phyloP scores from a whole-genome alignment of 139 green algal species.

The Astrephomene gubernaculifera region DNA sequence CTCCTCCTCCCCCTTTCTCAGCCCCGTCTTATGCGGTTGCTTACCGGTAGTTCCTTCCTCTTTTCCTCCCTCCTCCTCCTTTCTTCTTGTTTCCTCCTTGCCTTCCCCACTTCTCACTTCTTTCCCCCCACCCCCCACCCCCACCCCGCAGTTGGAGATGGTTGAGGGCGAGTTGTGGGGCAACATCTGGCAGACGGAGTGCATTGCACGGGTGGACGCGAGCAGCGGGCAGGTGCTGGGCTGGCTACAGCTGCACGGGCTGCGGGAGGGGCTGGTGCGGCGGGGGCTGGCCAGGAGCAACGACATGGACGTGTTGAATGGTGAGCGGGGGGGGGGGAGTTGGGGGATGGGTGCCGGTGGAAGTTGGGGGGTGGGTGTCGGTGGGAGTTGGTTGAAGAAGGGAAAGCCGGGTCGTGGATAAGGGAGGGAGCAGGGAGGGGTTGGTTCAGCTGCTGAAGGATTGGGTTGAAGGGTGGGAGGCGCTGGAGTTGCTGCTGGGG shows the following conservation, averaged over 20 bases:
- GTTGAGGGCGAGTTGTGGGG: constrained; percentile 84
- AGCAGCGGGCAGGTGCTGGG: constrained; percentile 53
- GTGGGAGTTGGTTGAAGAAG: background rate
- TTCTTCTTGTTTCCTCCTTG: no score
- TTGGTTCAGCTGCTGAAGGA: background rate
- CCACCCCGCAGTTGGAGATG: constrained; percentile 77
- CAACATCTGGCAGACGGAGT: constrained; percentile 91
- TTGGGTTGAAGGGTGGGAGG: background rate
- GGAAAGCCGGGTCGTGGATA: background rate
- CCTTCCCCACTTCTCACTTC: no score
- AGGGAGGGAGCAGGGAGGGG: background rate
- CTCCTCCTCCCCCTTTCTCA: no score
- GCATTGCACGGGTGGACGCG: constrained; percentile 85
- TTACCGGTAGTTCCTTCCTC: no score
- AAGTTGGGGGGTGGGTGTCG: background rate
- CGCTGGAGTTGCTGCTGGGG: background rate
- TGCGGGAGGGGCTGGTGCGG: constrained; percentile 40
- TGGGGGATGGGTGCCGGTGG: background rate
- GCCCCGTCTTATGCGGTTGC: no score
- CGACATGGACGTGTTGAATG: constrained; percentile 88
- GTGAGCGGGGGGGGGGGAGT: constrained; percentile 42
- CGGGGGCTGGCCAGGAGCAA: background rate
- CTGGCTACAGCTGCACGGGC: constrained; percentile 77
- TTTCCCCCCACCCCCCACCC: no score
- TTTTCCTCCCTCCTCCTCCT: no score